A percentile compares a stretch with the other conserved stretches of the same genome.
These are phyloP conservation scores for Aspergillus sparsus DNA, from an alignment of 495 filamentous ascomycete genomes.

Conservation along the genomic window DNA sequence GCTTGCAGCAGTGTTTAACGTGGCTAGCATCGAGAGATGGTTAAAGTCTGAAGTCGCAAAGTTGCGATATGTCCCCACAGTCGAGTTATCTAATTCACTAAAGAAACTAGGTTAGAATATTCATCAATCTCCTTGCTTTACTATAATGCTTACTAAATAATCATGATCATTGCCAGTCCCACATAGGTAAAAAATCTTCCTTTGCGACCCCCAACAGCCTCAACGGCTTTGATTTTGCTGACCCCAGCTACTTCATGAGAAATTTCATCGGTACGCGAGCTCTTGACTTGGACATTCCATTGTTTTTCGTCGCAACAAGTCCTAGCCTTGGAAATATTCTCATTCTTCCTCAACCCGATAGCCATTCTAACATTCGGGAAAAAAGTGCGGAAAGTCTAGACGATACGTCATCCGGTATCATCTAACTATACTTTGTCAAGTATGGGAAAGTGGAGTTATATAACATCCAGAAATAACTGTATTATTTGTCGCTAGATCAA, in stretches of 20 bases:
- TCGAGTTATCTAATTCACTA: constrained; percentile 50
- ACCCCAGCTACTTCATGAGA: constrained; percentile 27
- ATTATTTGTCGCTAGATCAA: no score
- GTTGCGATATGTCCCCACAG: constrained; percentile 48
- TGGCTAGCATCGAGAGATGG: constrained; percentile 43
- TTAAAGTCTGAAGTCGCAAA: constrained; percentile 49
- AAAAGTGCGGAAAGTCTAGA: constrained; percentile 7
- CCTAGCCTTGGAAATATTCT: constrained; percentile 1
- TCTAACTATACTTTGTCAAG: no score
- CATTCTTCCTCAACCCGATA: constrained; percentile 11
- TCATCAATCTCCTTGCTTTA: background rate
- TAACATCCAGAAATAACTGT: no score
- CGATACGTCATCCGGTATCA: constrained; percentile 17
- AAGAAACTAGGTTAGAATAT: background rate
- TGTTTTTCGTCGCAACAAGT: constrained; percentile 18
- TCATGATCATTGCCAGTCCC: constrained; percentile 47
- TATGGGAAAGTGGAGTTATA: no score
- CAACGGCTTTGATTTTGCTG: constrained; percentile 40
- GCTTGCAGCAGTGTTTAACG: constrained; percentile 43
- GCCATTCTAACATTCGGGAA: constrained; percentile 13
- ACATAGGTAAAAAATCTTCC: constrained; percentile 45
- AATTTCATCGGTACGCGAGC: background rate
- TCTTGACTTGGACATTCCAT: constrained; percentile 14
- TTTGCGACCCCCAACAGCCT: constrained; percentile 45
- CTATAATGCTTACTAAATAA: constrained; percentile 41